These are phyloP conservation scores for Trichoderma sp. DNA, from an alignment of 2,329 filamentous ascomycete genomes.

Conservation along the genomic window DNA sequence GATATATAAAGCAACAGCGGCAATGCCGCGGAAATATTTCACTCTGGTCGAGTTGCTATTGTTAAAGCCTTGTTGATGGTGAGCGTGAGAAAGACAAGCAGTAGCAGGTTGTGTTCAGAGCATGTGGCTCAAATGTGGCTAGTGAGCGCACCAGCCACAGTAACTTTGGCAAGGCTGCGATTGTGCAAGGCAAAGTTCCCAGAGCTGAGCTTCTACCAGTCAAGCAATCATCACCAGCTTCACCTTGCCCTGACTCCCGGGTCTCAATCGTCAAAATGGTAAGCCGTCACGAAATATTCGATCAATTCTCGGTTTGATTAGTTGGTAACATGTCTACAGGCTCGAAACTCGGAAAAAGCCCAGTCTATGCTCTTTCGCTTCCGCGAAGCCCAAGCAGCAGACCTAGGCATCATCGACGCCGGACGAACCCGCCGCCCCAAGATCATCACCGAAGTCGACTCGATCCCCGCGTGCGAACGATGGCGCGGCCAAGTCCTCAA, in stretches of 20 bases:
- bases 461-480: constrained; percentile 88
- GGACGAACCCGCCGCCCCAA: constrained; percentile 88
- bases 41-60: too few species aligned
- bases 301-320: too few species aligned
- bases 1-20: neutral
- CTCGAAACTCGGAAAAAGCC: constrained; percentile 96
- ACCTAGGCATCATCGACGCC: constrained; percentile 93
- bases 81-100: too few species aligned
- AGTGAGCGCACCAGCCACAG: constrained; percentile 3
- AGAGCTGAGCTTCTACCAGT: constrained; percentile 6
- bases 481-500: constrained; percentile 98
- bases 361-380: constrained; percentile 99
- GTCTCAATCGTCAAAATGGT: constrained; percentile 36
- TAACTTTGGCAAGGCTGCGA: neutral
- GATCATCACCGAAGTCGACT: constrained; percentile 81
- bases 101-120: too few species aligned
- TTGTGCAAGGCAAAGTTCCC: constrained; percentile 3
- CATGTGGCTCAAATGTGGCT: constrained; percentile 15
- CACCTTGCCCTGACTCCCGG: neutral
- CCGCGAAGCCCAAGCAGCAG: constrained; percentile 93
- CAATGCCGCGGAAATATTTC: neutral
- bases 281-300: neutral
- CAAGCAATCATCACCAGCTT: neutral
- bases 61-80: too few species aligned
- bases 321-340: constrained; percentile 53